Percentiles rank a stretch among this genome's conserved stretches.
Conservation (phyloP, 768 basidiomycete genomes). For the Tricholoma sp. region DNA sequence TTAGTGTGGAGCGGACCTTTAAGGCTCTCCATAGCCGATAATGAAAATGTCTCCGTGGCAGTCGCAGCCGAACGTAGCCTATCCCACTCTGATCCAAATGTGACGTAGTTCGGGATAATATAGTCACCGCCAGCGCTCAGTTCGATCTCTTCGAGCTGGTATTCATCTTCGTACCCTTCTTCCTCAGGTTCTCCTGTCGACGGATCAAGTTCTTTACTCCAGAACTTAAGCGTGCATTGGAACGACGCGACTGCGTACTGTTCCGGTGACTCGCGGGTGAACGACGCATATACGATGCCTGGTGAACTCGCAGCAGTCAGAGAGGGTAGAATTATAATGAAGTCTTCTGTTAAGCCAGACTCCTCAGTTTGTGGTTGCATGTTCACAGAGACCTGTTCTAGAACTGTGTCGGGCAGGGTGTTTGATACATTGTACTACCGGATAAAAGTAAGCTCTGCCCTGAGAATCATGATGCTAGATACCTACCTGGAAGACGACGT, state of each 20-base stretch:
- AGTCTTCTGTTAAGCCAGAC: constrained; percentile 80
- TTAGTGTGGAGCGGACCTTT: constrained; percentile 59
- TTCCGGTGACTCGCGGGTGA: constrained; percentile 75
- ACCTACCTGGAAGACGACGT: constrained; percentile 93
- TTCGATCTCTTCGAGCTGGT: constrained; percentile 95
- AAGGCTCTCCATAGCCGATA: constrained; percentile 88
- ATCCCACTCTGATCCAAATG: constrained; percentile 95
- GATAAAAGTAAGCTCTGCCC: not conserved
- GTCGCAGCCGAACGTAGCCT: constrained; percentile 71
- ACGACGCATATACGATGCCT: constrained; percentile 90
- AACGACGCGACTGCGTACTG: constrained; percentile 82
- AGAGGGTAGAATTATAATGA: constrained; percentile 80
- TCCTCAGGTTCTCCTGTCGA: constrained; percentile 93
- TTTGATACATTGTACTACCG: constrained; percentile 93
- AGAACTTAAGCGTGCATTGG: constrained; percentile 86
- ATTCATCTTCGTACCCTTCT: constrained; percentile 99
- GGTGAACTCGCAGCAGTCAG: constrained; percentile 69
- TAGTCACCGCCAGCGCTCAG: constrained; percentile 91
- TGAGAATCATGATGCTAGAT: not conserved
- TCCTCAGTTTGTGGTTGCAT: constrained; percentile 82
- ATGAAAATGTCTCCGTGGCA: constrained; percentile 88
- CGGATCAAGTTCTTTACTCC: constrained; percentile 97
- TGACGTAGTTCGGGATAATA: constrained; percentile 90
- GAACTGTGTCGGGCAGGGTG: constrained; percentile 90
- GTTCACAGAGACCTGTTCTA: constrained; percentile 91